These are phyloP conservation scores for Chlorella sorokiniana DNA, from an alignment of 139 green algal species.

Conservation along the genomic window DNA sequence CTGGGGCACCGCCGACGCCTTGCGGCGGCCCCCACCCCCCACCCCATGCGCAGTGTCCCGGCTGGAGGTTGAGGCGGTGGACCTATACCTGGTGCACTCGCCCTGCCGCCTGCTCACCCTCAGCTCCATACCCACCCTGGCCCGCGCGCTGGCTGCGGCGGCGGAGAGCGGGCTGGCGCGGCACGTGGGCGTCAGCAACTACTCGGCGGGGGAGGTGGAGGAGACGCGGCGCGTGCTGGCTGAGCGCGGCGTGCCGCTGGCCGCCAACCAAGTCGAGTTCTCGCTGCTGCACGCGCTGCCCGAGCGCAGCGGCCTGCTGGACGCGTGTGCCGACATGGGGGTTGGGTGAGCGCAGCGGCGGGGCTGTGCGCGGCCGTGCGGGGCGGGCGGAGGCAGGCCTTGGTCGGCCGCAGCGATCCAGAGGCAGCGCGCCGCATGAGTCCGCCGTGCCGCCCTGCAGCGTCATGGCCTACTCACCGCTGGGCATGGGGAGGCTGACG, in stretches of 20 bases:
- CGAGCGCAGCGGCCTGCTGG: conserved; percentile 52
- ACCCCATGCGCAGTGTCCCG: neutral
- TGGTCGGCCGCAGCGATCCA: too few relatives aligned
- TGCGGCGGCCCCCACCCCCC: neutral
- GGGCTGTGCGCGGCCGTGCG: neutral
- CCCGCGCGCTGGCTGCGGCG: neutral
- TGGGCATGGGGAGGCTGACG: conserved; percentile 75
- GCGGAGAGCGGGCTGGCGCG: conserved; percentile 18
- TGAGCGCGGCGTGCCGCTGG: conserved; percentile 17
- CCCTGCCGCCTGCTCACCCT: conserved; percentile 2
- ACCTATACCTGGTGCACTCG: conserved; percentile 22
- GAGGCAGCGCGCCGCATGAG: too few relatives aligned
- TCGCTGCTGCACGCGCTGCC: conserved; percentile 26
- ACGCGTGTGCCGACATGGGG: conserved; percentile 74
- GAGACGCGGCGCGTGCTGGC: conserved; percentile 33
- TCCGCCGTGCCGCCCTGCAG: too few relatives aligned
- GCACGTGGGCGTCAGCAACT: conserved; percentile 20
- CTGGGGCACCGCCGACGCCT: too few relatives aligned
- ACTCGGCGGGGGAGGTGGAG: neutral
- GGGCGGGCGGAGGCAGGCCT: neutral
- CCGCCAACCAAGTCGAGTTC: conserved; percentile 26
- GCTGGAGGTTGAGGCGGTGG: conserved; percentile 12
- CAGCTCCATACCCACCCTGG: conserved; percentile 12
- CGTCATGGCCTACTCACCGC: conserved; percentile 78
- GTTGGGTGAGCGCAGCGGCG: conserved; percentile 29